These are phyloP conservation scores for Fusarium bulbicola DNA, from an alignment of 2,329 filamentous ascomycete genomes.

Conservation along the genomic window DNA sequence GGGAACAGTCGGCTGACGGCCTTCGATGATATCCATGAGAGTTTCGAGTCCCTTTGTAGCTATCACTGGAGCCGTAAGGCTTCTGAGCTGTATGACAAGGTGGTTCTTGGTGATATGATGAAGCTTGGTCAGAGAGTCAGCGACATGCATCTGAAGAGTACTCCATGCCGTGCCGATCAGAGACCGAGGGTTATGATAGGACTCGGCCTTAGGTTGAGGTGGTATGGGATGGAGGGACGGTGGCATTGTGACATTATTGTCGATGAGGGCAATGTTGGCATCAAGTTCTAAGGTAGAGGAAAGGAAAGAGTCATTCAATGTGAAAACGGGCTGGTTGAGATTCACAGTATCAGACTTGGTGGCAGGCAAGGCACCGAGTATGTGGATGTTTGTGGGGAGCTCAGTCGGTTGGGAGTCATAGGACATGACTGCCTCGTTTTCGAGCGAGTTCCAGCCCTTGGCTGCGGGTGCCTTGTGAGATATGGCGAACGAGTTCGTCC, in stretches of 20 bases:
- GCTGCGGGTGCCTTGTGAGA: constrained; percentile 36
- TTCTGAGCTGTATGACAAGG: constrained; percentile 53
- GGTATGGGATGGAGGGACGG: constrained; percentile 17
- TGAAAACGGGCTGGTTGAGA: constrained; percentile 50
- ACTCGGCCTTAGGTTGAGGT: constrained; percentile 40
- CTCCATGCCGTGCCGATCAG: constrained; percentile 58
- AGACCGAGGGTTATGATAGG: constrained; percentile 38
- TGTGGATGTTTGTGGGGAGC: constrained; percentile 54
- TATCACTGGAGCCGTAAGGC: constrained; percentile 51
- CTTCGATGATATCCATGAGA: constrained; percentile 53
- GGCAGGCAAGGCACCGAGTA: constrained; percentile 43
- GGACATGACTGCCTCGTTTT: constrained; percentile 43
- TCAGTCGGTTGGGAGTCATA: constrained; percentile 50
- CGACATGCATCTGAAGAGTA: constrained; percentile 56
- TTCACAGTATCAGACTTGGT: constrained; percentile 43
- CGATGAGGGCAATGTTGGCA: constrained; percentile 50
- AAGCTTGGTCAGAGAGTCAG: constrained; percentile 56
- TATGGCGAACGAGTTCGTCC: constrained; percentile 34
- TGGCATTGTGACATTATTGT: constrained; percentile 40
- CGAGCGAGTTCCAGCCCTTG: constrained; percentile 37
- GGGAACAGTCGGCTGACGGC: constrained; percentile 50
- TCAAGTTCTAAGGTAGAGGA: constrained; percentile 48
- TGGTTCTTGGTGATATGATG: constrained; percentile 51
- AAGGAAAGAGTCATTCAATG: constrained; percentile 47
- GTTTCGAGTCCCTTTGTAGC: constrained; percentile 53